A percentile compares a stretch with the other conserved stretches of the same genome.
These are phyloP conservation scores for Celoporthe dispersa DNA, from an alignment of 2,329 filamentous ascomycete species.

Conservation along the genomic window DNA sequence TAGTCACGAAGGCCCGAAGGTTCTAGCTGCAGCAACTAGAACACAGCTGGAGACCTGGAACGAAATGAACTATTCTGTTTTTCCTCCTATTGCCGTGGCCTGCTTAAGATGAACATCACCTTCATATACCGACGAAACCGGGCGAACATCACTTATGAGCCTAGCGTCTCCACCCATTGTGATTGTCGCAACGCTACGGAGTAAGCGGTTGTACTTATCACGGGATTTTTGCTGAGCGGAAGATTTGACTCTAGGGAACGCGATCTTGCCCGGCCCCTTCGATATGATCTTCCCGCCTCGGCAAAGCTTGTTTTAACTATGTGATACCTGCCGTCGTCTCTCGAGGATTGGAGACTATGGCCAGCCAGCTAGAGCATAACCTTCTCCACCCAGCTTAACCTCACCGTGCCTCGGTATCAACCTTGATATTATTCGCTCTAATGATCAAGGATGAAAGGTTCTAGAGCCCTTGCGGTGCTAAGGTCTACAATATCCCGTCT, in stretches of 20 bases:
- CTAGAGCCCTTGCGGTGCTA: too few relatives aligned
- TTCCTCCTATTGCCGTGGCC: neutral
- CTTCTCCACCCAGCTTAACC: neutral
- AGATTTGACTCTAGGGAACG: neutral
- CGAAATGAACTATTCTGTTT: neutral
- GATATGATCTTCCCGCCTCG: neutral
- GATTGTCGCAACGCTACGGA: neutral
- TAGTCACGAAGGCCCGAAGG: neutral
- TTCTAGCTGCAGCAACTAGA: neutral
- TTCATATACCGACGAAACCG: neutral
- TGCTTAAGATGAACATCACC: neutral
- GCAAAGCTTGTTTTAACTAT: slow-evolving; percentile 5
- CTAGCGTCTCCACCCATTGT: neutral
- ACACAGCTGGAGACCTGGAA: neutral
- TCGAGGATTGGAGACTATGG: neutral
- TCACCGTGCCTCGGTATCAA: neutral
- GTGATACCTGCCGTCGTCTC: neutral
- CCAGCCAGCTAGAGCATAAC: neutral
- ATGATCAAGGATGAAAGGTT: neutral
- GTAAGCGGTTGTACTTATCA: neutral
- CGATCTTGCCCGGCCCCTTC: neutral
- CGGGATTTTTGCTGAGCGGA: neutral
- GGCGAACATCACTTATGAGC: neutral
- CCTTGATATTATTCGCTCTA: neutral
- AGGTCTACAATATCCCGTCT: neutral